These are phyloP conservation scores for Brettanomyces anomalus DNA, from an alignment of 805 yeast species.

Conservation along the genomic window DNA sequence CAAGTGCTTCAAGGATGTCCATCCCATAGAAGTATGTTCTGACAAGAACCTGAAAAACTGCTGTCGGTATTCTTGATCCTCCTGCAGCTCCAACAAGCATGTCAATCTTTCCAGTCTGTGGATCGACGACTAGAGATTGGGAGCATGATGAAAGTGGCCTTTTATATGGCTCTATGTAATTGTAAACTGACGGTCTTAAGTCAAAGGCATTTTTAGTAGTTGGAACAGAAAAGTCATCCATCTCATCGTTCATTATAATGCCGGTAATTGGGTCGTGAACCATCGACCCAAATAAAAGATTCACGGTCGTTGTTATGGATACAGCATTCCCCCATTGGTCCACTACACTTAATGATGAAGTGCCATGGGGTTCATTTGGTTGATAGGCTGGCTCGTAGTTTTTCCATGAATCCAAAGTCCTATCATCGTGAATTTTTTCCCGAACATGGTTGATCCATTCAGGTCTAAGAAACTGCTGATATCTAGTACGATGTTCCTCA, in stretches of 20 bases:
- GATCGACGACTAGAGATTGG: constrained; percentile 56
- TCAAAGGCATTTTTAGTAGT: constrained; percentile 65
- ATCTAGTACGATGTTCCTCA: constrained; percentile 26
- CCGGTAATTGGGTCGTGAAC: constrained; percentile 81
- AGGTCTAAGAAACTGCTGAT: constrained; percentile 34
- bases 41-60: constrained; percentile 73
- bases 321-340: constrained; percentile 74
- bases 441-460: constrained; percentile 52
- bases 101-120: constrained; percentile 39
- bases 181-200: constrained; percentile 71
- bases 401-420: constrained; percentile 56
- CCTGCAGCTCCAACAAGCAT: constrained; percentile 89
- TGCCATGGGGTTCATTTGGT: constrained; percentile 77
- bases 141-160: constrained; percentile 81
- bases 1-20: constrained; percentile 57
- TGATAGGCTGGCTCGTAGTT: constrained; percentile 76
- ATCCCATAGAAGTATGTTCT: constrained; percentile 50
- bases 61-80: constrained; percentile 78
- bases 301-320: constrained; percentile 81
- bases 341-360: constrained; percentile 76
- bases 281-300: constrained; percentile 72
- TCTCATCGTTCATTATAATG: constrained; percentile 74
- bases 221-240: constrained; percentile 90
- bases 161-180: constrained; percentile 64
- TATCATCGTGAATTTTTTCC: constrained; percentile 40